A percentile compares a stretch with the other conserved stretches of the same genome.
These are phyloP conservation scores for Claviceps sp. DNA, from an alignment of 2,329 filamentous ascomycete species.

Conservation along the genomic window DNA sequence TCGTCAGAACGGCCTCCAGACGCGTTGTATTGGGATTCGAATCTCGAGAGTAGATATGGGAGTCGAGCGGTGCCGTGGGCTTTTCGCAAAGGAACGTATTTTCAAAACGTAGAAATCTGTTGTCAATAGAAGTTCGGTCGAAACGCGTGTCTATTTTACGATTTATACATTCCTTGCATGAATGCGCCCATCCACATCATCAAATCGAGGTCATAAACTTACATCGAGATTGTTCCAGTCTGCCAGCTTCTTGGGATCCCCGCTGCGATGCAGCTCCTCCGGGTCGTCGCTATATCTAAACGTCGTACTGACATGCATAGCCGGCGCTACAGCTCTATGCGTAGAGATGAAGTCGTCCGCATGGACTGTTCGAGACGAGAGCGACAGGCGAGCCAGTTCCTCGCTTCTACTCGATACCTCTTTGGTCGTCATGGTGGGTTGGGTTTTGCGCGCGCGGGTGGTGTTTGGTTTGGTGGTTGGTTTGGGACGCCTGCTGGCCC, in stretches of 20 bases:
- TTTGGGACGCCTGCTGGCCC: not conserved
- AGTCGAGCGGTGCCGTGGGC: slow-evolving; percentile 37
- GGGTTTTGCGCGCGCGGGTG: not conserved
- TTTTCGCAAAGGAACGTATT: not conserved
- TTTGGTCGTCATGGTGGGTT: slow-evolving; percentile 2
- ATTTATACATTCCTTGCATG: too few species aligned
- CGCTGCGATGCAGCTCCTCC: slow-evolving; percentile 36
- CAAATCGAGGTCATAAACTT: slow-evolving; percentile 14
- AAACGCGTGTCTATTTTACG: too few species aligned
- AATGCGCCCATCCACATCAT: too few species aligned
- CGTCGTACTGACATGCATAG: slow-evolving; percentile 83
- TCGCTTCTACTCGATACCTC: not conserved
- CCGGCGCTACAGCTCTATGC: slow-evolving; percentile 70
- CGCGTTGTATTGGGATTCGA: slow-evolving; percentile 69
- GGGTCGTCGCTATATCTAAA: slow-evolving; percentile 71
- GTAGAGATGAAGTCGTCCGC: slow-evolving; percentile 66
- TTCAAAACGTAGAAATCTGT: too few species aligned
- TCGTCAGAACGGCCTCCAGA: slow-evolving; percentile 68
- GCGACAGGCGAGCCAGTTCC: slow-evolving; percentile 21
- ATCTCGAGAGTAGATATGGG: slow-evolving; percentile 74
- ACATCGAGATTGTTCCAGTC: slow-evolving; percentile 41
- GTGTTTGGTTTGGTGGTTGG: not conserved
- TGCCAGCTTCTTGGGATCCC: slow-evolving; percentile 29
- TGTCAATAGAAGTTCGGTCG: too few species aligned
- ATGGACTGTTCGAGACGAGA: slow-evolving; percentile 65